Percentiles rank a stretch among this genome's conserved stretches.
These are phyloP conservation scores for Abelmoschus esculentus DNA, from an alignment of 345 rosid genomes.

Conservation along the genomic window DNA sequence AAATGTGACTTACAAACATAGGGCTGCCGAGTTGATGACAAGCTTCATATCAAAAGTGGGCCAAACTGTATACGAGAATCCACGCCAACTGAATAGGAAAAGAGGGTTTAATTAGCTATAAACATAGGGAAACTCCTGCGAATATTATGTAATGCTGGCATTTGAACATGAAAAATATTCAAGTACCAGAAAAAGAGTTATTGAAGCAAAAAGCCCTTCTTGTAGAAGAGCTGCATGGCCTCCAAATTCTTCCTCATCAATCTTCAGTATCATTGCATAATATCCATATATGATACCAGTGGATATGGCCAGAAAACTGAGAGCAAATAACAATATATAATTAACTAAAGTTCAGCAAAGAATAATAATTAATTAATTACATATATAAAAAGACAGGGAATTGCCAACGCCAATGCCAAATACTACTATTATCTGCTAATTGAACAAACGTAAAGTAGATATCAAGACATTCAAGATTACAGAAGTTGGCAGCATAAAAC, in stretches of 20 bases:
- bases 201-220: slow-evolving; percentile 86
- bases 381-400: background rate
- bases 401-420: background rate
- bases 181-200: slow-evolving; percentile 81
- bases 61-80: slow-evolving; percentile 93
- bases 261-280: slow-evolving; percentile 71
- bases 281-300: slow-evolving; percentile 76
- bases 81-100: slow-evolving; percentile 69
- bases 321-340: slow-evolving; percentile 19
- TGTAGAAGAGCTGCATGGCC: slow-evolving; percentile 93
- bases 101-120: slow-evolving; percentile 9
- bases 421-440: background rate
- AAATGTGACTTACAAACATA: slow-evolving; percentile 3
- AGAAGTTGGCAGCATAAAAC: background rate
- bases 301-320: slow-evolving; percentile 66
- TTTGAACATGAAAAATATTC: slow-evolving; percentile 1
- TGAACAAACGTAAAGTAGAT: background rate
- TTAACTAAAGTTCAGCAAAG: background rate
- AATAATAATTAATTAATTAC: background rate
- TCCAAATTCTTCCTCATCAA: slow-evolving; percentile 91
- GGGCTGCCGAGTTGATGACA: slow-evolving; percentile 8
- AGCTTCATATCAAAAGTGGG: slow-evolving; percentile 50
- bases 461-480: background rate
- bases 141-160: background rate
- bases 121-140: background rate